Percentiles rank a stretch among this genome's conserved stretches.
Evolutionary conservation across 768 basidiomycete genomes (phyloP).

Genomic region (Suillus fuscotomentosus): DNA sequence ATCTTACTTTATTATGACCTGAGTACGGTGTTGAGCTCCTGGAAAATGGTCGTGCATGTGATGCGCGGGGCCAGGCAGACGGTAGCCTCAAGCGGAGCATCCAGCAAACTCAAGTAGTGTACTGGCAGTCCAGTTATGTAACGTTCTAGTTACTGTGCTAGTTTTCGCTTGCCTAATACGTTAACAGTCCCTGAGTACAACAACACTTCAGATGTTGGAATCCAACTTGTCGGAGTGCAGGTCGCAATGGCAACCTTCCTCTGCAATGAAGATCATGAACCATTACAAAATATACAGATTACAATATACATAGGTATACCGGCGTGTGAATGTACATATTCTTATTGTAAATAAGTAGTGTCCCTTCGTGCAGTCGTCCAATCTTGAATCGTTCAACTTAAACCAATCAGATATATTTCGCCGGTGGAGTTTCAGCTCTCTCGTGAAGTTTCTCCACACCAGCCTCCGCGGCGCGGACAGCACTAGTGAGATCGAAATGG

Average conservation of each 20-base stretch:
- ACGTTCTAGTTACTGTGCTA: too few species aligned
- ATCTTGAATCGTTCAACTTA: neutral
- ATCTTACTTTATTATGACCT: constrained; percentile 42
- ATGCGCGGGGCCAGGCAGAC: neutral
- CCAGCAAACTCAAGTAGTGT: neutral
- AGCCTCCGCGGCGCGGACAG: constrained; percentile 68
- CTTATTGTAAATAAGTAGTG: neutral
- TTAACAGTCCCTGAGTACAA: neutral
- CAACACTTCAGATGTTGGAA: too few species aligned
- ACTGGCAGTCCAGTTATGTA: neutral
- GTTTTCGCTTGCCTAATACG: too few species aligned
- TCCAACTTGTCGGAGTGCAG: neutral
- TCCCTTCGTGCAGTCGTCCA: neutral
- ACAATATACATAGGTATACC: neutral
- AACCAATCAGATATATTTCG: neutral
- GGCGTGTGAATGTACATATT: neutral
- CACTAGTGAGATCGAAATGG: constrained; percentile 81
- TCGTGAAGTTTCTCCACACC: constrained; percentile 13
- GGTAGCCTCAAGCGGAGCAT: neutral
- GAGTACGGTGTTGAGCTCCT: constrained; percentile 24
- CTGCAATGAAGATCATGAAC: neutral
- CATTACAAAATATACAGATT: neutral
- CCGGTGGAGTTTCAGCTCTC: neutral
- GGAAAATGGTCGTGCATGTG: constrained; percentile 12
- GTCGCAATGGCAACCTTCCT: neutral